phyloP scores from a whole-genome alignment of 371 early-diverging fungal genomes.

The Blastocladiella emersonii region DNA sequence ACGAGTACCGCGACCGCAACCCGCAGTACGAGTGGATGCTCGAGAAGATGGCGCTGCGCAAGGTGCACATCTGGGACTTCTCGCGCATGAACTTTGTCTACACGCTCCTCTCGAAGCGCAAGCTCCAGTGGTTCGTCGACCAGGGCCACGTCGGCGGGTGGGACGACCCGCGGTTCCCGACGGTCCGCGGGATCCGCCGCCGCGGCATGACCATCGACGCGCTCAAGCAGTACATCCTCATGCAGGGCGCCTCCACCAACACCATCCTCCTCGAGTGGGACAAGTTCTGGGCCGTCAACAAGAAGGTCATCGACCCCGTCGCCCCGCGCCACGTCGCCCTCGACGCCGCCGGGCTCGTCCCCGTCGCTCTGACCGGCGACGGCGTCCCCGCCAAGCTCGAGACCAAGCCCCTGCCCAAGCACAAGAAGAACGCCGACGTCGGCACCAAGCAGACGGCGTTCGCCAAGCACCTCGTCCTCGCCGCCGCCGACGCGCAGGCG shows the following conservation, averaged over 20 bases:
- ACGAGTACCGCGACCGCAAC: constrained; percentile 99
- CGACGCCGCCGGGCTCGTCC: constrained; percentile 31
- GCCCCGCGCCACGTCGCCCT: constrained; percentile 89
- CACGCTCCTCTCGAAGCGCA: constrained; percentile 98
- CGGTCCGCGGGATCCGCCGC: constrained; percentile 96
- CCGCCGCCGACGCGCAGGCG: constrained; percentile 76
- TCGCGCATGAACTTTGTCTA: constrained; percentile 96
- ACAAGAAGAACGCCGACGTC: constrained; percentile 91
- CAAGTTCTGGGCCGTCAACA: constrained; percentile 99
- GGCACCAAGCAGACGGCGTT: constrained; percentile 80
- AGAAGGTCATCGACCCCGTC: constrained; percentile 91
- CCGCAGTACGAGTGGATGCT: constrained; percentile 98
- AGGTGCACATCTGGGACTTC: constrained; percentile 88
- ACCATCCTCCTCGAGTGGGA: constrained; percentile 96
- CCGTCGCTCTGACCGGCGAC: constrained; percentile 45
- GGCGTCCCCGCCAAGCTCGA: constrained; percentile 37
- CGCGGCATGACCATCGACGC: constrained; percentile 98
- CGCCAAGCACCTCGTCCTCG: constrained; percentile 64
- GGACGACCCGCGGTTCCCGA: constrained; percentile 99
- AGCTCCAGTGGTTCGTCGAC: constrained; percentile 96
- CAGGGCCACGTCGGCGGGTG: constrained; percentile 84
- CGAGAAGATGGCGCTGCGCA: constrained; percentile 69
- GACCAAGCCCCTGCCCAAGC: constrained; percentile 59
- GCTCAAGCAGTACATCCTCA: constrained; percentile 92
- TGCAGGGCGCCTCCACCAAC: constrained; percentile 98